A percentile compares a stretch with the other conserved stretches of the same genome.
These are phyloP conservation scores for Lactifluus subvellereus DNA, from an alignment of 768 basidiomycete species.

Conservation along the genomic window DNA sequence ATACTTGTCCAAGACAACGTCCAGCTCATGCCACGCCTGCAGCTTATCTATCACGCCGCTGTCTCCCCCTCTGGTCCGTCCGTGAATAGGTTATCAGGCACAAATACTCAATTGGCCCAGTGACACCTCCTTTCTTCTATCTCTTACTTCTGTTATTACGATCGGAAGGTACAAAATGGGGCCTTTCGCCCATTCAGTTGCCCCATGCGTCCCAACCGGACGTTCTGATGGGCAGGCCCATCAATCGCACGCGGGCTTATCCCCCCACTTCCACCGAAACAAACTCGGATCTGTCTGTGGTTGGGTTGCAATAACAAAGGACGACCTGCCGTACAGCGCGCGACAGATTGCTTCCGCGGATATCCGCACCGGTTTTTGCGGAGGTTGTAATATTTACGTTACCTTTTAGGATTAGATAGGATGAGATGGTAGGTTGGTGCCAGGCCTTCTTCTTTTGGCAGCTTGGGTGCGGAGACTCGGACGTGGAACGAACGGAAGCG, in stretches of 20 bases:
- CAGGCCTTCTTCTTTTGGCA: neutral
- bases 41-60: no score
- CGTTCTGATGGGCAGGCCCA: neutral
- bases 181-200: neutral
- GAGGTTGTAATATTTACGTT: conserved; percentile 11
- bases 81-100: neutral
- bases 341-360: neutral
- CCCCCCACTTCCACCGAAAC: neutral
- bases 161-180: neutral
- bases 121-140: neutral
- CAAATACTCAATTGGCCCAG: neutral
- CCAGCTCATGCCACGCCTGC: neutral
- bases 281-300: neutral
- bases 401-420: neutral
- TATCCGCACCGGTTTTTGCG: neutral
- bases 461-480: neutral
- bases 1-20: neutral
- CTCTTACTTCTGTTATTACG: neutral
- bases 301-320: neutral
- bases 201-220: neutral
- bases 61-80: neutral
- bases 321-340: neutral
- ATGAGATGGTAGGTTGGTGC: neutral
- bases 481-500: conserved; percentile 1
- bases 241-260: neutral